Conservation (phyloP, 768 basidiomycete species). For the Tricholoma terreum region DNA sequence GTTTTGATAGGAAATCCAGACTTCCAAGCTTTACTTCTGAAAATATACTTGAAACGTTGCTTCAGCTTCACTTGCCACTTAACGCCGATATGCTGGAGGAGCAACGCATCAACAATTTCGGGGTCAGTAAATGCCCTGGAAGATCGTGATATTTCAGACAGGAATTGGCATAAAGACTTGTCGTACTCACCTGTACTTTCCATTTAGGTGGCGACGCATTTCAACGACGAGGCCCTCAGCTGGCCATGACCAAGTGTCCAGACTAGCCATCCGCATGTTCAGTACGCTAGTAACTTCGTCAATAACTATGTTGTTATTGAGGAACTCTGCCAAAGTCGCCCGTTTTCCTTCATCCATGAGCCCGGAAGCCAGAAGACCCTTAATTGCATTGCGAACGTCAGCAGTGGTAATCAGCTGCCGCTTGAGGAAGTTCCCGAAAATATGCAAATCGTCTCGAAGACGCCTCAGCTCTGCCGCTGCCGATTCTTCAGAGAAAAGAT, state of each 20-base stretch:
- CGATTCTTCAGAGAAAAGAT: conserved; percentile 34
- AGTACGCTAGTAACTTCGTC: conserved; percentile 42
- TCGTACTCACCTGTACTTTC: conserved; percentile 38
- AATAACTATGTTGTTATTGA: conserved; percentile 35
- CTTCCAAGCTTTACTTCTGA: conserved; percentile 38
- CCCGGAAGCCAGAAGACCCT: conserved; percentile 32
- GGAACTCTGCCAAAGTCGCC: conserved; percentile 39
- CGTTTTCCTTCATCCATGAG: conserved; percentile 40
- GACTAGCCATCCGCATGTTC: conserved; percentile 41
- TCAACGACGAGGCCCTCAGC: conserved; percentile 38
- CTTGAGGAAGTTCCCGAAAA: conserved; percentile 27
- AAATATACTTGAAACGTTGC: conserved; percentile 24
- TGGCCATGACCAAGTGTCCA: conserved; percentile 45
- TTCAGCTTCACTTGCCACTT: conserved; percentile 41
- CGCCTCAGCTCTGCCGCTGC: conserved; percentile 25
- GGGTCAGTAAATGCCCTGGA: conserved; percentile 45
- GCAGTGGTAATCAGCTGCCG: conserved; percentile 18
- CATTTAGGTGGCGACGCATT: conserved; percentile 45
- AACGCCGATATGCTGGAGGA: conserved; percentile 43
- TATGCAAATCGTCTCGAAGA: conserved; percentile 27
- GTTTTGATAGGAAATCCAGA: conserved; percentile 12
- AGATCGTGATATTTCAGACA: background rate
- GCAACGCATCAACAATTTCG: conserved; percentile 43
- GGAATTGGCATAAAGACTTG: background rate
- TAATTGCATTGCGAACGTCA: conserved; percentile 32